phyloP scores from a whole-genome alignment of 805 yeast species.

The Pichia eremophila region DNA sequence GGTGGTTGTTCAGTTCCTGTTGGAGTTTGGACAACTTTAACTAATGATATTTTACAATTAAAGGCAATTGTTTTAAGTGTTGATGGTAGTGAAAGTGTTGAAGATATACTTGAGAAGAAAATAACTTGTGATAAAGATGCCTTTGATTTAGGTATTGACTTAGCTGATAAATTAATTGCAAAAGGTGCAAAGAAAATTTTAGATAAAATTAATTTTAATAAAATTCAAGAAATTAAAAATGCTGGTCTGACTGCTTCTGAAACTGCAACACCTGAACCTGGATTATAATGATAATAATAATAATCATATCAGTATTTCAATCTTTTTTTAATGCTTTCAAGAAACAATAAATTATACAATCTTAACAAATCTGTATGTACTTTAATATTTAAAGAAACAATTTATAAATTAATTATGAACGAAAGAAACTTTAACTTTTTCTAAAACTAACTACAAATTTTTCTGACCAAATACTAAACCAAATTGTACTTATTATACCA shows the following conservation, averaged over 20 bases:
- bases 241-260: slow-evolving; percentile 20
- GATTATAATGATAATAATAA: no score
- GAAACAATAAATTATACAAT: no score
- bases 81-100: slow-evolving; percentile 67
- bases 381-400: no score
- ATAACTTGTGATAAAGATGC: slow-evolving; percentile 49
- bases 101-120: slow-evolving; percentile 34
- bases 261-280: neutral
- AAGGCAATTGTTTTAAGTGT: slow-evolving; percentile 75
- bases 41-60: slow-evolving; percentile 36
- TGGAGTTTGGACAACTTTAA: slow-evolving; percentile 63
- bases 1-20: slow-evolving; percentile 98
- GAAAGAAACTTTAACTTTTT: no score
- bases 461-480: slow-evolving; percentile 3
- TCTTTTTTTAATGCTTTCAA: no score
- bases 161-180: slow-evolving; percentile 58
- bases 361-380: no score
- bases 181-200: slow-evolving; percentile 80
- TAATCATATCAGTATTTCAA: no score
- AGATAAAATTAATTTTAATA: slow-evolving; percentile 68
- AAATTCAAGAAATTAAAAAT: slow-evolving; percentile 37
- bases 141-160: slow-evolving; percentile 52
- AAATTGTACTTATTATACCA: slow-evolving; percentile 17
- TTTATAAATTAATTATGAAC: no score
- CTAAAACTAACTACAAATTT: neutral